Percentiles rank a stretch among this genome's conserved stretches.
Evolutionary conservation across 192 early-diverging fungal genomes (phyloP).

Genomic region (Coemansia sp.): DNA sequence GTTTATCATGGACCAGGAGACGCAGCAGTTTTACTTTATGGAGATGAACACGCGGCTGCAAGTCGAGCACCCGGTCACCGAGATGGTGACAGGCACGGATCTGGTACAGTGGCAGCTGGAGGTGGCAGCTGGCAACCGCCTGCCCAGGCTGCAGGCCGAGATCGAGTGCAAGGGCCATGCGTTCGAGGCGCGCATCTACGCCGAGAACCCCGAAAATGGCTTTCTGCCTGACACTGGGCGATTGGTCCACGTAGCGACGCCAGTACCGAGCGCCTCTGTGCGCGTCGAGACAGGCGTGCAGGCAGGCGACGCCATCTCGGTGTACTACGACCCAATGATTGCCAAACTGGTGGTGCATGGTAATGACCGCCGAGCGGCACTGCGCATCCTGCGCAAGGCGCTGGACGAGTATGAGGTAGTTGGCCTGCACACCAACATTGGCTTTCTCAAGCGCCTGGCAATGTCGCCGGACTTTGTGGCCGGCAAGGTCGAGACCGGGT

Average conservation of each 20-base stretch:
- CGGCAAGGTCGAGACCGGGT: slow-evolving; percentile 84
- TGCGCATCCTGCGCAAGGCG: slow-evolving; percentile 73
- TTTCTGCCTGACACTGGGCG: slow-evolving; percentile 91
- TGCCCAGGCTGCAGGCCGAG: slow-evolving; percentile 61
- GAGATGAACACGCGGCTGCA: slow-evolving; percentile 82
- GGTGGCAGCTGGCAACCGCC: slow-evolving; percentile 74
- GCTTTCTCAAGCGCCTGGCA: slow-evolving; percentile 82
- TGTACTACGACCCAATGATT: slow-evolving; percentile 96
- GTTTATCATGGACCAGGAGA: slow-evolving; percentile 65
- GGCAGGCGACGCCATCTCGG: slow-evolving; percentile 83
- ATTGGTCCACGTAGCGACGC: slow-evolving; percentile 80
- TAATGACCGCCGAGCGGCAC: slow-evolving; percentile 67
- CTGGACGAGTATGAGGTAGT: slow-evolving; percentile 89
- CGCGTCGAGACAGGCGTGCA: slow-evolving; percentile 90
- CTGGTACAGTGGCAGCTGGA: slow-evolving; percentile 95
- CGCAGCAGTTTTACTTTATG: slow-evolving; percentile 73
- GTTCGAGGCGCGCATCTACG: slow-evolving; percentile 95
- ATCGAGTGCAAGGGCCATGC: slow-evolving; percentile 82
- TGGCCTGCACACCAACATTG: slow-evolving; percentile 94
- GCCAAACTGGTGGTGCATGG: slow-evolving; percentile 89
- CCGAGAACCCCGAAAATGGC: slow-evolving; percentile 87
- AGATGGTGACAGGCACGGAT: slow-evolving; percentile 80
- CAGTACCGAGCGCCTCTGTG: slow-evolving; percentile 46
- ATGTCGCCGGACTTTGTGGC: slow-evolving; percentile 64
- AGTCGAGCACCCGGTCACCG: slow-evolving; percentile 80